Evolutionary conservation across 2,329 filamentous ascomycete genomes (phyloP).

Genomic region (Verticillium tricorpus): DNA sequence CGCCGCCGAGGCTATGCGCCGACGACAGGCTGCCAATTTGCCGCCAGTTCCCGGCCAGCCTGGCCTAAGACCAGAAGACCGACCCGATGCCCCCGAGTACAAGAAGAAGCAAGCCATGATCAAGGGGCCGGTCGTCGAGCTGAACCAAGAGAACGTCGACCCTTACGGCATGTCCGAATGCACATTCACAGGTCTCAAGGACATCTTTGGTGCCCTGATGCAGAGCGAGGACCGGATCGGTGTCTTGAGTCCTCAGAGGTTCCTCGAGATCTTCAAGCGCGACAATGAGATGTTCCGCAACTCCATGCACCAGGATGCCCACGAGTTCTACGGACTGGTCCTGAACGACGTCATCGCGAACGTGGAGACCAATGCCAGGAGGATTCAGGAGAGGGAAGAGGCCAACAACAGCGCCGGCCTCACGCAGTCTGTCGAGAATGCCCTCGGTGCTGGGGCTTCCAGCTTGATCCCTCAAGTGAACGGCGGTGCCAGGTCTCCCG

Average conservation of each 20-base stretch:
- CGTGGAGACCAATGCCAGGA: conserved; percentile 80
- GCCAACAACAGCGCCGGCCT: conserved; percentile 36
- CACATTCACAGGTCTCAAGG: conserved; percentile 89
- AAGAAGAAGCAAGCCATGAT: conserved; percentile 96
- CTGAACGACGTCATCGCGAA: conserved; percentile 95
- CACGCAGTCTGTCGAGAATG: conserved; percentile 45
- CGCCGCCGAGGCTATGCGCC: conserved; percentile 52
- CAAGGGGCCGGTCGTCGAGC: conserved; percentile 79
- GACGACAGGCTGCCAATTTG: conserved; percentile 48
- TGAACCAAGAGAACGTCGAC: conserved; percentile 73
- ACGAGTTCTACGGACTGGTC: conserved; percentile 91
- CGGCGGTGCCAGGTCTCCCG: conserved; percentile 50
- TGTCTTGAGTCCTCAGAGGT: conserved; percentile 86
- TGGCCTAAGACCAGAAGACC: conserved; percentile 74
- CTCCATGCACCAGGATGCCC: conserved; percentile 96
- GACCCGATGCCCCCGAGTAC: conserved; percentile 90
- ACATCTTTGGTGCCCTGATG: conserved; percentile 90
- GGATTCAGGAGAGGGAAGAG: conserved; percentile 47
- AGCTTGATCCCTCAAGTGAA: conserved; percentile 21
- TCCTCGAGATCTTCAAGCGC: conserved; percentile 86
- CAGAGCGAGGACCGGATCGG: conserved; percentile 78
- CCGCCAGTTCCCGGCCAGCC: conserved; percentile 50
- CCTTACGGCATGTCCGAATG: conserved; percentile 92
- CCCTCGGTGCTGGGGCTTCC: conserved; percentile 24
- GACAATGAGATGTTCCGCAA: conserved; percentile 98